Evolutionary conservation across 1,284 basidiomycete genomes (phyloP).

Genomic region (Ceraceosorus guamensis): DNA sequence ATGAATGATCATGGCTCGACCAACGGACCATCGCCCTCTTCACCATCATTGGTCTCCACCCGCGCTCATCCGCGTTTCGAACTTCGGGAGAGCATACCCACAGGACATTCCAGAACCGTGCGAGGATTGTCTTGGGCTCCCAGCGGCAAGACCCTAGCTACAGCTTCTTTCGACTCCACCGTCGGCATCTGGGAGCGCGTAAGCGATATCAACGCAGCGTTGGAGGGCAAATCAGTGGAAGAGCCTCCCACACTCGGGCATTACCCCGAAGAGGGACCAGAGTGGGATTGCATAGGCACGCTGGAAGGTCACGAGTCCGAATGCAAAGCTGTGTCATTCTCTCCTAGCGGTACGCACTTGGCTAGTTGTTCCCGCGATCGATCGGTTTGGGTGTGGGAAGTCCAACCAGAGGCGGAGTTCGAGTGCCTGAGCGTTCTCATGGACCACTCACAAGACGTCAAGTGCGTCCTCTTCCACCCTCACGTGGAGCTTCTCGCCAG

Average conservation of each 20-base stretch:
- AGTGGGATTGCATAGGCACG: slow-evolving; percentile 74
- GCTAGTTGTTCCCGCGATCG: slow-evolving; percentile 93
- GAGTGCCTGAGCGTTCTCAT: slow-evolving; percentile 92
- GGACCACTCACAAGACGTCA: slow-evolving; percentile 96
- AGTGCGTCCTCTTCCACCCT: slow-evolving; percentile 90
- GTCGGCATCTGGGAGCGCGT: slow-evolving; percentile 76
- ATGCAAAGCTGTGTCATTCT: slow-evolving; percentile 90
- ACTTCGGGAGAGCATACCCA: slow-evolving; percentile 51
- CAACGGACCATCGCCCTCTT: background rate
- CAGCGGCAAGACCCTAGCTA: slow-evolving; percentile 78
- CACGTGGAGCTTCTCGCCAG: slow-evolving; percentile 92
- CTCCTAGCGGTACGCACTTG: slow-evolving; percentile 66
- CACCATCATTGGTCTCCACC: slow-evolving; percentile 20
- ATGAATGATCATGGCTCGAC: slow-evolving; percentile 51
- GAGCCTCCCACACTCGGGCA: background rate
- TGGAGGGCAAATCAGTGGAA: slow-evolving; percentile 1
- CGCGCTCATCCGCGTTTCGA: slow-evolving; percentile 23
- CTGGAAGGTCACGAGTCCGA: slow-evolving; percentile 96
- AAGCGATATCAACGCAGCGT: slow-evolving; percentile 30
- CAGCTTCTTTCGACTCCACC: slow-evolving; percentile 88
- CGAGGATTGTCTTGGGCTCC: slow-evolving; percentile 83
- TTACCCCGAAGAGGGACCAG: slow-evolving; percentile 6
- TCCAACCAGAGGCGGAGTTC: slow-evolving; percentile 67
- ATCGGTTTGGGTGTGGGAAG: slow-evolving; percentile 97
- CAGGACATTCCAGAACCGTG: slow-evolving; percentile 86